Evolutionary conservation across 75 land plant species (phyloP).

Genomic region (Pinus albicaulis): DNA sequence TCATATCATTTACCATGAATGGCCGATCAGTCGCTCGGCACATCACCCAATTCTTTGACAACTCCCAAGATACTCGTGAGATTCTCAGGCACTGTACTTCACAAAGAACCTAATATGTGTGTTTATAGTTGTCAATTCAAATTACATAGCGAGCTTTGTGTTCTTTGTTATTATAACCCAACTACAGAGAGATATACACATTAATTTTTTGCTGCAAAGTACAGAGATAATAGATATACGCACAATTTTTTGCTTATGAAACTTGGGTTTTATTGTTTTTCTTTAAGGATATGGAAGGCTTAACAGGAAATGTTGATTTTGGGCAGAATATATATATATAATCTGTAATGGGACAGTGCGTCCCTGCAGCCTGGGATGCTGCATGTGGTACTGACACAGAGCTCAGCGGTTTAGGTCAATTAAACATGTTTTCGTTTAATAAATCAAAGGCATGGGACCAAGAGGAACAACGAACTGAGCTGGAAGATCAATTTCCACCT

Average conservation of each 20-base stretch:
- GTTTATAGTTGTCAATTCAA: too few species aligned
- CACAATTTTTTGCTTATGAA: background rate
- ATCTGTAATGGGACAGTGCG: background rate
- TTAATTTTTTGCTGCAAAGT: background rate
- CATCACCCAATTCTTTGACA: conserved; percentile 8
- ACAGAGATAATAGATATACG: background rate
- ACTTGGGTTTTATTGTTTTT: background rate
- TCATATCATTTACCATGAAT: background rate
- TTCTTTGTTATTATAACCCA: background rate
- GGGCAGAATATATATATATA: background rate
- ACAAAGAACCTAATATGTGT: background rate
- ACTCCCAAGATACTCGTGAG: conserved; percentile 8
- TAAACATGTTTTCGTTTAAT: conserved; percentile 1
- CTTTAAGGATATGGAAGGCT: background rate
- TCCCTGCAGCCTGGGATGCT: background rate
- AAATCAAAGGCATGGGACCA: conserved; percentile 3
- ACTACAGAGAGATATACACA: background rate
- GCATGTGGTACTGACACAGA: background rate
- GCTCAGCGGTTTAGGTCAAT: too few species aligned
- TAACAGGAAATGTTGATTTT: background rate
- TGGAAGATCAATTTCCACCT: background rate
- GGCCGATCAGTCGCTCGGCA: background rate
- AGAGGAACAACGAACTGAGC: background rate
- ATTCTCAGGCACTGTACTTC: background rate
- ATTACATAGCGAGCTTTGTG: background rate